These are phyloP conservation scores for Epicoccum sorghinum DNA, from an alignment of 2,329 filamentous ascomycete species.

Conservation along the genomic window DNA sequence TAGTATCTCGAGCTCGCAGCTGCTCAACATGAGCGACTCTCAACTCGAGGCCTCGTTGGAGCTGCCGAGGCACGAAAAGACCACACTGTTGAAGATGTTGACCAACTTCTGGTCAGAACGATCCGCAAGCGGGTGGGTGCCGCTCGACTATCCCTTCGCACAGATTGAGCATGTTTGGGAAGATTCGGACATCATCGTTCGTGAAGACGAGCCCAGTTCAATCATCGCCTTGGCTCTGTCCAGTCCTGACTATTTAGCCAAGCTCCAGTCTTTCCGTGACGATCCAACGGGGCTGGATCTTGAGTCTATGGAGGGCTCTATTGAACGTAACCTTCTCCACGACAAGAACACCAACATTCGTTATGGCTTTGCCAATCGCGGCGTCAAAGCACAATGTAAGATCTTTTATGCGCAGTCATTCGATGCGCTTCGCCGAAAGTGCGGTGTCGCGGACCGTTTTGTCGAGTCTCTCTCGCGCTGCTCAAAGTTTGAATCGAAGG, in stretches of 20 bases:
- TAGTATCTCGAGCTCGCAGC: slow-evolving; percentile 62
- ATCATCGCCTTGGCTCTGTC: slow-evolving; percentile 91
- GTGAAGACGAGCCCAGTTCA: slow-evolving; percentile 96
- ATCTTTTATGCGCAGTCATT: slow-evolving; percentile 99
- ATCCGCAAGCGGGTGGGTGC: slow-evolving; percentile 91
- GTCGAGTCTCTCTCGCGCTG: slow-evolving; percentile 94
- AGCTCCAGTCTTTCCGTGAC: slow-evolving; percentile 70
- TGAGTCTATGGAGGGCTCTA: slow-evolving; percentile 65
- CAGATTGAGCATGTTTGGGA: slow-evolving; percentile 92
- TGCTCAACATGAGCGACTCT: slow-evolving; percentile 59
- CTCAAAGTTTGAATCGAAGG: slow-evolving; percentile 97
- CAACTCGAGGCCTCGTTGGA: slow-evolving; percentile 69
- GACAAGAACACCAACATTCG: slow-evolving; percentile 91
- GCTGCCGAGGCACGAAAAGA: slow-evolving; percentile 90
- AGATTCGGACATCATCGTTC: slow-evolving; percentile 94
- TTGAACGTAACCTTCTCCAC: slow-evolving; percentile 84
- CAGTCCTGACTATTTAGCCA: slow-evolving; percentile 83
- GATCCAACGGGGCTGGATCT: slow-evolving; percentile 28
- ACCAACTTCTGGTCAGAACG: slow-evolving; percentile 99
- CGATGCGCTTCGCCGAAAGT: slow-evolving; percentile 90
- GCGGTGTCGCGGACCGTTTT: slow-evolving; percentile 90
- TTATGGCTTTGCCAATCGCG: slow-evolving; percentile 92
- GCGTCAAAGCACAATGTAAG: slow-evolving; percentile 96
- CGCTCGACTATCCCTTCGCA: slow-evolving; percentile 85
- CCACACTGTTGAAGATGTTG: slow-evolving; percentile 90